These are phyloP conservation scores for Termitomyces sp. DNA, from an alignment of 768 basidiomycete genomes.

Conservation along the genomic window DNA sequence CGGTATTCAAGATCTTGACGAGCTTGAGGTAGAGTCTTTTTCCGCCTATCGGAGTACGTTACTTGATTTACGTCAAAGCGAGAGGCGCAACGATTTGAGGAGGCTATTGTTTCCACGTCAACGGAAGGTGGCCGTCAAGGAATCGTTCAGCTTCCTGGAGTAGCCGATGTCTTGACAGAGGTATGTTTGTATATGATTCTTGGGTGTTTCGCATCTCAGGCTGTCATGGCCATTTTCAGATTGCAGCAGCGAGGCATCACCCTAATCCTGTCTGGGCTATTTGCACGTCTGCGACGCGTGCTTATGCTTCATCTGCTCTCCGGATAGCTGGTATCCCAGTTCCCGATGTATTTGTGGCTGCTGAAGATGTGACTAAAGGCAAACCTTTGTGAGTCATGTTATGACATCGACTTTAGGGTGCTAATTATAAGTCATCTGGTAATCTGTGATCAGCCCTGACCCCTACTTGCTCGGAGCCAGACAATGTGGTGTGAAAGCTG, in stretches of 20 bases:
- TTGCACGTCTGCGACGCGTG: conserved; percentile 80
- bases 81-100: conserved; percentile 77
- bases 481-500: conserved; percentile 58
- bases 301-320: conserved; percentile 74
- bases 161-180: conserved; percentile 50
- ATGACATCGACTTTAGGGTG: not conserved
- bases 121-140: conserved; percentile 50
- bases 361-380: conserved; percentile 80
- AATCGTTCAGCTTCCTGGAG: conserved; percentile 75
- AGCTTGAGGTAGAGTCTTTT: conserved; percentile 54
- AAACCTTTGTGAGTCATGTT: conserved; percentile 62
- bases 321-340: conserved; percentile 59
- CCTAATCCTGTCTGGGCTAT: conserved; percentile 80
- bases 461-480: conserved; percentile 88
- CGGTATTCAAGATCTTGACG: conserved; percentile 59
- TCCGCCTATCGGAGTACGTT: not conserved
- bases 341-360: conserved; percentile 73
- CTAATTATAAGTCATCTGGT: conserved; percentile 1
- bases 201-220: not conserved
- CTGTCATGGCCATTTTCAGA: conserved; percentile 21
- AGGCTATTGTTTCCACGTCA: conserved; percentile 67
- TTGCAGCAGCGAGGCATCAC: conserved; percentile 29
- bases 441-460: conserved; percentile 54
- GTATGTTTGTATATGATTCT: conserved; percentile 35
- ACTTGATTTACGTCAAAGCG: conserved; percentile 32